Evolutionary conservation across 345 rosid genomes (phyloP).

Genomic region (Salix arbutifolia): DNA sequence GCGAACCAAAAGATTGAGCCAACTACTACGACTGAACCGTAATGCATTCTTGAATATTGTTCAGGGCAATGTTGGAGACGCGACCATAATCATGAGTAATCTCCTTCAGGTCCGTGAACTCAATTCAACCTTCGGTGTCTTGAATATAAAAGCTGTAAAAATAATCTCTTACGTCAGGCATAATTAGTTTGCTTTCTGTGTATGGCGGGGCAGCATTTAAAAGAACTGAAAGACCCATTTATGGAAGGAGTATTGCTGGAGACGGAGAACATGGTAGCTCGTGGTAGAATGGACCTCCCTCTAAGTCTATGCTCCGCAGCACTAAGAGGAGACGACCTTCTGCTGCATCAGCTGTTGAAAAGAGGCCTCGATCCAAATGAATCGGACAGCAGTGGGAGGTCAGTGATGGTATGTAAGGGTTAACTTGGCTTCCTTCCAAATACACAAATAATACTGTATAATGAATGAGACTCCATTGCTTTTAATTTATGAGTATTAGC

Average conservation of each 20-base stretch:
- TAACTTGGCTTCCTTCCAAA: background rate
- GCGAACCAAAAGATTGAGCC: slow-evolving; percentile 81
- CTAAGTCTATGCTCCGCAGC: slow-evolving; percentile 49
- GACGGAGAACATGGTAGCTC: slow-evolving; percentile 73
- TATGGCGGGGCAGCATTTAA: slow-evolving; percentile 40
- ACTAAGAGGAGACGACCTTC: slow-evolving; percentile 22
- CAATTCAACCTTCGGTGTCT: background rate
- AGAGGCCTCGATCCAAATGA: slow-evolving; percentile 32
- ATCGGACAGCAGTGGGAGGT: slow-evolving; percentile 25
- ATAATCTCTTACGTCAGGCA: background rate
- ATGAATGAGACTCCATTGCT: background rate
- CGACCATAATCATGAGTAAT: slow-evolving; percentile 84
- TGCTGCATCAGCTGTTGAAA: slow-evolving; percentile 22
- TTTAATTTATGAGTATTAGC: slow-evolving; percentile 37
- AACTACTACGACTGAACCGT: slow-evolving; percentile 81
- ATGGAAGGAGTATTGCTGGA: slow-evolving; percentile 65
- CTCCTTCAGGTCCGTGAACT: slow-evolving; percentile 62
- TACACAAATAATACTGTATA: background rate
- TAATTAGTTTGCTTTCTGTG: background rate
- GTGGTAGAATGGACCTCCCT: slow-evolving; percentile 74
- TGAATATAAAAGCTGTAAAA: background rate
- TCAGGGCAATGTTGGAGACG: slow-evolving; percentile 92
- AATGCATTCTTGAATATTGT: slow-evolving; percentile 74
- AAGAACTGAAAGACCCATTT: slow-evolving; percentile 59
- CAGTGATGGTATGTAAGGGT: slow-evolving; percentile 23